Evolutionary conservation across 768 basidiomycete species (phyloP), one percentile per base, ranked within the genome.

Genomic region (Tricholoma hemisulphureum): DNA sequence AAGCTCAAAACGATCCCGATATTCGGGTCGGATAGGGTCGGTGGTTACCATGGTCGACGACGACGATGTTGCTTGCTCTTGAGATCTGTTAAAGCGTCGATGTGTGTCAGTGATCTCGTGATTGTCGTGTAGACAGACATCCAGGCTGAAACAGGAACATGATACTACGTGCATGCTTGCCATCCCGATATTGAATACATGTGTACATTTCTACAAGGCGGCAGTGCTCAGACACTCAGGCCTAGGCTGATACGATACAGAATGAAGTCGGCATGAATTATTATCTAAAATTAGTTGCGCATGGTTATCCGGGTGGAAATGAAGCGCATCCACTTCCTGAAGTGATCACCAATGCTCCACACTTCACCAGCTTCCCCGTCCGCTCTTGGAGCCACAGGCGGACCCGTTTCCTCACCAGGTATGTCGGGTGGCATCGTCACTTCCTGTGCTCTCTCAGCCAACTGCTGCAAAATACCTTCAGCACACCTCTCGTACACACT

Each of bases 401-500:
- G n/a, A n/a, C 26, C 45, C 9, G 18, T 21, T 16, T 41, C 29
- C 16, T 43, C 53, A n/a, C n/a, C 23, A 20, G 37, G 48, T 16
- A 21, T 39, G 37, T 11, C 6, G 21, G 28, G 16, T 9, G 56
- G 24, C 14, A 31, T 48, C 26, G 48, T 49, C 51, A 26, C 58
- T 26, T 43, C 62, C 60, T 51, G 65, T 34, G 51, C 68, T 60
- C 66, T 68, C 61, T 65, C 68, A 21, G 59, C 65, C 52, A 83
- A 65, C 18, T 73, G 80, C 52, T 63, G 59, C 56, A 82, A 58
- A 55, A 91, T 83, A 9, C 81, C 83, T 57, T 81, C 79, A 5
- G 70, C 83, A 37, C 78, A 77, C 6, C 77, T 80, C 28, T 76
- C 67, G 63, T 81, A 89, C 43, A 80, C 67, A 60, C 71, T 77